Conservation (phyloP, 306 rosid genomes). For the Cucumis melo region DNA sequence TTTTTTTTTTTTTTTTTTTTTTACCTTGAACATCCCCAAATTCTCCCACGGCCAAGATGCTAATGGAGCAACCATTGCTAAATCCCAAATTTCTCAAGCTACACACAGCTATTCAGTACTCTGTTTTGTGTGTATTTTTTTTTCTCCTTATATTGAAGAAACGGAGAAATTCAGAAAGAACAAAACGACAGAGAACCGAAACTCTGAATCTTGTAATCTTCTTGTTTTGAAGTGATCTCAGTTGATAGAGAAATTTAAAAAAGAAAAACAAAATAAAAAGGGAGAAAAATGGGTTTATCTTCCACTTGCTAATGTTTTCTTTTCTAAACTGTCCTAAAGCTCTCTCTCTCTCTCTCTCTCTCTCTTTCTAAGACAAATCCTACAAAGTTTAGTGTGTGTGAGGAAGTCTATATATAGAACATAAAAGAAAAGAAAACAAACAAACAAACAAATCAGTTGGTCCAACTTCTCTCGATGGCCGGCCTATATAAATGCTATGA, state of each 20-base stretch:
- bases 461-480: background rate
- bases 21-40: slow-evolving; percentile 65
- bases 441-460: background rate
- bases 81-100: background rate
- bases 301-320: too few species aligned
- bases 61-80: slow-evolving; percentile 38
- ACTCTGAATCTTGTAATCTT: background rate
- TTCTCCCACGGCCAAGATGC: slow-evolving; percentile 89
- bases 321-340: background rate
- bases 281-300: too few species aligned
- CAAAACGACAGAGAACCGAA: too few species aligned
- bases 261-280: too few species aligned
- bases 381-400: background rate
- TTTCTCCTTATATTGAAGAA: too few species aligned
- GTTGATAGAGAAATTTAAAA: too few species aligned
- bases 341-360: too few species aligned
- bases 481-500: background rate
- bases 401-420: too few species aligned
- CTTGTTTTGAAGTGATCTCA: too few species aligned
- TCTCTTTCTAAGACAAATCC: background rate
- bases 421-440: too few species aligned
- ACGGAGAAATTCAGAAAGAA: too few species aligned
- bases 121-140: background rate
- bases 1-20: too few species aligned
- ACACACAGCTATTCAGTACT: background rate